These are phyloP conservation scores for Berkeleyomyces rouxiae DNA, from an alignment of 2,329 filamentous ascomycete species.

Conservation along the genomic window DNA sequence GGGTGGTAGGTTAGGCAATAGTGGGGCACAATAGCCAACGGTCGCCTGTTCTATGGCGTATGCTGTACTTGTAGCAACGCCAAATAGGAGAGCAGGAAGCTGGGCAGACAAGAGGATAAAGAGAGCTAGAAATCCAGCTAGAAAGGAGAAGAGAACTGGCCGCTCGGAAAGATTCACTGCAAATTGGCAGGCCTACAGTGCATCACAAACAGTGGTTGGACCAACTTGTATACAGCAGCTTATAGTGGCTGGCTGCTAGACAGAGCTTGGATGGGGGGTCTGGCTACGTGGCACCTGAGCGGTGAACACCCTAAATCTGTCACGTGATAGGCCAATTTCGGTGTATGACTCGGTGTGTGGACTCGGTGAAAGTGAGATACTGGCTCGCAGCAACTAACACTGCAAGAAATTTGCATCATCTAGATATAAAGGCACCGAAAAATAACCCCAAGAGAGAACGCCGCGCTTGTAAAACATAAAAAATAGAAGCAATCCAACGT, in stretches of 20 bases:
- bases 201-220: not conserved
- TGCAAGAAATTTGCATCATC: too few species aligned
- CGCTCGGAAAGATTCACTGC: not conserved
- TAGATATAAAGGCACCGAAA: too few species aligned
- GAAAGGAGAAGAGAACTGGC: not conserved
- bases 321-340: not conserved
- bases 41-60: not conserved
- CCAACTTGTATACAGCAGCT: not conserved
- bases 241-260: not conserved
- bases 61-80: not conserved
- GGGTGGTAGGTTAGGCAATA: not conserved
- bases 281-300: slow-evolving; percentile 1
- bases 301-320: not conserved
- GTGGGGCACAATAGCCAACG: slow-evolving; percentile 6
- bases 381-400: not conserved
- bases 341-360: not conserved
- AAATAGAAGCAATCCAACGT: too few species aligned
- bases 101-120: not conserved
- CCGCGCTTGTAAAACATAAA: too few species aligned
- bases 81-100: not conserved
- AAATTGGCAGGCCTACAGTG: not conserved
- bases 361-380: not conserved
- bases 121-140: not conserved
- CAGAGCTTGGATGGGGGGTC: not conserved
- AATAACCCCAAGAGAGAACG: too few species aligned